Base-by-base conservation (phyloP, 768 basidiomycete genomes). In the Cystofilobasidium capitatum region DNA sequence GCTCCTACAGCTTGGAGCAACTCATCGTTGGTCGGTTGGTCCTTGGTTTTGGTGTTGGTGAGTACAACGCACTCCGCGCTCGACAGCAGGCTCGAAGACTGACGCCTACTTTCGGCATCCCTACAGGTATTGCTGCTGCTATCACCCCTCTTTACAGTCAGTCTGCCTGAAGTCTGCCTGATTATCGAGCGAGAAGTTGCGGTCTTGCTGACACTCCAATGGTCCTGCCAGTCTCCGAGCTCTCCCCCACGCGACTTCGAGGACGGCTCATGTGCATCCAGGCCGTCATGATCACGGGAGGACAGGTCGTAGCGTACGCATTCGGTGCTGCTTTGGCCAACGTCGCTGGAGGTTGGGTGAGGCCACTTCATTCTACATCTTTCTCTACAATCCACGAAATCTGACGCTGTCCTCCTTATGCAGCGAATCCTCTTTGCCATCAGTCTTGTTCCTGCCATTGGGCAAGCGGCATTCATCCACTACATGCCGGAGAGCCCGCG, bases 401-500 rank as follows among this genome's bases (percentile, higher is more conserved):
- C 40, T 42, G 40, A 42, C 40, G 40, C 10, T 20, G 40, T 10
- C 29, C 47, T 49, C 14, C 13, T 3, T 24, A n/a, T n/a, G n/a
- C 20, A 20, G 3, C n/a, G 47, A 13, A 26, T 24, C 14, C 47
- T 49, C n/a, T 49, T 49, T 26, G 47, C 47, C 8, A 49, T 49
- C 47, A 24, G n/a, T 10, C 9, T 49, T 26, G 47, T 49, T 10
- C 47, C 47, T 20, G 47, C 47, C 24, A 26, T 49, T 26, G 47
- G 22, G 3, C 47, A 49, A 14, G 47, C 22, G 9, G 14, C 29
- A 3, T n/a, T 24, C 24, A 49, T 49, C 29, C 47, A 49, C 47
- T 49, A 49, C 47, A 49, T 49, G 47, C 47, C 47, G n/a, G 47
- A 49, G 47, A 24, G n/a, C n/a, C 47, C 47, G 3, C 47, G 47